phyloP scores from a whole-genome alignment of 169 alveolate genomes.

The Eimeria tenella region DNA sequence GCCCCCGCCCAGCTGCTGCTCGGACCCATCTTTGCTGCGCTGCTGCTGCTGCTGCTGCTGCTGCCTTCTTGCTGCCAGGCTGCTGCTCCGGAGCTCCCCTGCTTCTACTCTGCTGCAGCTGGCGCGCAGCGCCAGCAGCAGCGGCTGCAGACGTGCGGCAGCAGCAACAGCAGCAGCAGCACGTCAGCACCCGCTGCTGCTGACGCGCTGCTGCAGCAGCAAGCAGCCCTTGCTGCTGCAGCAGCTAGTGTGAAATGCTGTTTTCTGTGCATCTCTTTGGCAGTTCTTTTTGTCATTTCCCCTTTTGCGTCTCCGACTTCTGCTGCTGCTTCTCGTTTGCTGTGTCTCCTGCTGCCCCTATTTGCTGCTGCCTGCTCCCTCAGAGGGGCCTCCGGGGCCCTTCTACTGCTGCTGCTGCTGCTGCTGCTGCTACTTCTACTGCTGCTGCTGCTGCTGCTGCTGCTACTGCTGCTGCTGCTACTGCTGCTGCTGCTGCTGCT shows the following conservation, averaged over 20 bases:
- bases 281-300: too few species aligned
- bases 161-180: neutral
- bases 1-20: too few species aligned
- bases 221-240: neutral
- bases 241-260: too few species aligned
- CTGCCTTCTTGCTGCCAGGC: neutral
- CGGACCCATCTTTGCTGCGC: neutral
- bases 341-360: neutral
- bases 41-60: neutral
- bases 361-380: conserved; percentile 20
- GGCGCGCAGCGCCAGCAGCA: neutral
- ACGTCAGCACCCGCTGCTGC: neutral
- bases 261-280: too few species aligned
- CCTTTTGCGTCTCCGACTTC: neutral
- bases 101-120: neutral
- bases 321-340: neutral
- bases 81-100: neutral
- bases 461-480: neutral
- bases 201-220: neutral
- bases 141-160: neutral
- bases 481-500: conserved; percentile 34
- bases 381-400: neutral
- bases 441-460: neutral
- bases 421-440: conserved; percentile 6
- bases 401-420: conserved; percentile 12